Percentiles rank a stretch among this genome's conserved stretches.
These are phyloP conservation scores for Ophiostoma pallidulum DNA, from an alignment of 2,329 filamentous ascomycete genomes.

Conservation along the genomic window DNA sequence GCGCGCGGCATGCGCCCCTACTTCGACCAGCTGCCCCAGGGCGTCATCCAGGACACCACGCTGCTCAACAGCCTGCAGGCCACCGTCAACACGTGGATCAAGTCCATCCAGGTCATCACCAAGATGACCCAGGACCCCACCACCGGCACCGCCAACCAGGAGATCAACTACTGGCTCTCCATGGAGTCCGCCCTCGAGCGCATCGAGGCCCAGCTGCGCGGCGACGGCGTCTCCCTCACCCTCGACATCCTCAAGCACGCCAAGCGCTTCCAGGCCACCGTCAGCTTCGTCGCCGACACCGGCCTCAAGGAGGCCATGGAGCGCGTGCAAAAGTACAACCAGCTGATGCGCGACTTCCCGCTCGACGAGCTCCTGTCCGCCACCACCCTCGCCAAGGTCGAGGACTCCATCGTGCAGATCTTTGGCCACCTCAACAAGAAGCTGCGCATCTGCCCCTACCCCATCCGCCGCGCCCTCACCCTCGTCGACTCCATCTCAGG, in stretches of 20 bases:
- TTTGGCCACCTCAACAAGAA: constrained; percentile 97
- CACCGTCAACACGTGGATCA: constrained; percentile 96
- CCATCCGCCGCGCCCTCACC: constrained; percentile 79
- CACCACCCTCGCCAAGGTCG: constrained; percentile 76
- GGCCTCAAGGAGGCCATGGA: constrained; percentile 94
- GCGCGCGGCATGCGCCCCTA: constrained; percentile 57
- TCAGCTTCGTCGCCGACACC: constrained; percentile 94
- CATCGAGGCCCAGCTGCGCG: constrained; percentile 79
- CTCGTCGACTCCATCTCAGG: constrained; percentile 96
- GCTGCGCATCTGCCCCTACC: constrained; percentile 90
- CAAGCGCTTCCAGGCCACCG: constrained; percentile 94
- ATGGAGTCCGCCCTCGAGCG: constrained; percentile 91
- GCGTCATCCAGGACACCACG: constrained; percentile 75
- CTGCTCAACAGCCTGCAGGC: constrained; percentile 92
- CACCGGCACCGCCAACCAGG: constrained; percentile 75
- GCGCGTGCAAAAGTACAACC: constrained; percentile 96
- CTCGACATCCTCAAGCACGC: constrained; percentile 93
- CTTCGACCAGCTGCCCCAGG: constrained; percentile 65
- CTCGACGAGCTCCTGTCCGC: constrained; percentile 90
- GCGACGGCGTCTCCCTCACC: constrained; percentile 82
- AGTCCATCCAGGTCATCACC: constrained; percentile 93
- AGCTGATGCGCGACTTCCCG: constrained; percentile 96
- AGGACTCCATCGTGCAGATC: constrained; percentile 81
- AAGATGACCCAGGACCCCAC: constrained; percentile 81
- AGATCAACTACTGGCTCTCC: constrained; percentile 98